A percentile compares a stretch with the other conserved stretches of the same genome.
Conservation (phyloP, 768 basidiomycete species). For the Hygrophorus russula region DNA sequence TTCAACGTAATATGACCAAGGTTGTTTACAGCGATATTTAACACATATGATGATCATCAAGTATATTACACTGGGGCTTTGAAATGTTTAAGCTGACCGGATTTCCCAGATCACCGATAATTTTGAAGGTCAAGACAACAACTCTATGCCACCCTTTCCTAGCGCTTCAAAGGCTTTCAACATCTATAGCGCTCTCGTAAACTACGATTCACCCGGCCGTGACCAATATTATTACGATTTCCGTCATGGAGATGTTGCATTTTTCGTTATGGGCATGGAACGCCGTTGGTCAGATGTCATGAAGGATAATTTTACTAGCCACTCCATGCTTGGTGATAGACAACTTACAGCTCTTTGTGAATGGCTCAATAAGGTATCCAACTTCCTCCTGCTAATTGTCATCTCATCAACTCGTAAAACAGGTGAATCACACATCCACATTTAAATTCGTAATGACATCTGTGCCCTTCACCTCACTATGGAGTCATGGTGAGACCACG, state of each 20-base stretch:
- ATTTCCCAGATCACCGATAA: slow-evolving; percentile 47
- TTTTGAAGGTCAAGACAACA: slow-evolving; percentile 46
- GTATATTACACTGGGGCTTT: neutral
- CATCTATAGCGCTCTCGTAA: slow-evolving; percentile 52
- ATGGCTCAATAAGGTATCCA: slow-evolving; percentile 46
- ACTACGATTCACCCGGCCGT: slow-evolving; percentile 39
- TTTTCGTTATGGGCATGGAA: slow-evolving; percentile 72
- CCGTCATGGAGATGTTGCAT: slow-evolving; percentile 55
- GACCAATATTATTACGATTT: slow-evolving; percentile 49
- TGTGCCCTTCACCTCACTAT: slow-evolving; percentile 66
- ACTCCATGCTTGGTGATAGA: slow-evolving; percentile 59
- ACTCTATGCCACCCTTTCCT: slow-evolving; percentile 40
- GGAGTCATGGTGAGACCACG: slow-evolving; percentile 47
- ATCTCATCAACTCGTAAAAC: neutral
- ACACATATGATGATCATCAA: slow-evolving; percentile 34
- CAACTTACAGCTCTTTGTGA: slow-evolving; percentile 50
- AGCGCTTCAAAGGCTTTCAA: slow-evolving; percentile 50
- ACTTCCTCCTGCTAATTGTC: neutral
- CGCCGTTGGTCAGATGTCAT: slow-evolving; percentile 37
- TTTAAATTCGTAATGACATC: slow-evolving; percentile 73
- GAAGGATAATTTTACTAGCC: slow-evolving; percentile 26
- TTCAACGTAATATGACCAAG: neutral
- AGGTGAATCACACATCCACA: slow-evolving; percentile 59
- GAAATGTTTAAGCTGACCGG: too few species aligned
- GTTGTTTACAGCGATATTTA: slow-evolving; percentile 40